Base-by-base conservation (phyloP, 2,329 filamentous ascomycete species). In the Cytospora chrysosperma region DNA sequence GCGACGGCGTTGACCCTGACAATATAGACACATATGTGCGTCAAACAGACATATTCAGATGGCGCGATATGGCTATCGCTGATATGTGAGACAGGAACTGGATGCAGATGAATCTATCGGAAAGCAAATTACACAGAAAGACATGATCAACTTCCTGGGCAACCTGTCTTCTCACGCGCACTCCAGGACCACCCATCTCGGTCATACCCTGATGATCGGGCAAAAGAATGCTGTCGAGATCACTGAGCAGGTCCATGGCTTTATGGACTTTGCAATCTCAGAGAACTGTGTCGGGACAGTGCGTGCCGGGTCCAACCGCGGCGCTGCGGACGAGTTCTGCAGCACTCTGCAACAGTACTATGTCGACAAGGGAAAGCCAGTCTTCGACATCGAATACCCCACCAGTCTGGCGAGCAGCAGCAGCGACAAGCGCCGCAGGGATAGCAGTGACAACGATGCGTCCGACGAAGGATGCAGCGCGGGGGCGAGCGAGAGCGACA, bases 311-410 rank as follows among this genome's bases (percentile, higher is more conserved):
- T 62, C 53, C 4, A 65, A 65, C 21, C 47, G 54, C 13, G 59
- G 63, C 5, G 37, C 32, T 15, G 32, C 54, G 4, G 63, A 58
- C 19, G 58, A 58, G 30, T 65, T 65, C 37, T 61, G 63, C 19
- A 65, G 24, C 27, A 37, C 26, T 24, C 57, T 65, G 28, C 59
- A 62, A 50, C 53, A 62, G 43, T 58, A 57, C 30, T 65, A 65
- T 17, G 51, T 55, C 34, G 50, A 50, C 43, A 62, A 62, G 12
- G 58, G 59, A 15, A 65, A 63, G 43, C 64, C 64, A 9, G 64
- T 57, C 13, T 63, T 63, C 21, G 64, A 65, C 24, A 65, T 65
- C 52, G 61, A 65, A 30, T 65, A 63, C 21, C 64, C 64, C 17
- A 49, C 56, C 26, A 63, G 53, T 26, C 64, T 65, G 17, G 63